Evolutionary conservation across 257 asterid species (phyloP), one percentile per base, ranked within the genome.

Genomic region (Nicotiana otophora): DNA sequence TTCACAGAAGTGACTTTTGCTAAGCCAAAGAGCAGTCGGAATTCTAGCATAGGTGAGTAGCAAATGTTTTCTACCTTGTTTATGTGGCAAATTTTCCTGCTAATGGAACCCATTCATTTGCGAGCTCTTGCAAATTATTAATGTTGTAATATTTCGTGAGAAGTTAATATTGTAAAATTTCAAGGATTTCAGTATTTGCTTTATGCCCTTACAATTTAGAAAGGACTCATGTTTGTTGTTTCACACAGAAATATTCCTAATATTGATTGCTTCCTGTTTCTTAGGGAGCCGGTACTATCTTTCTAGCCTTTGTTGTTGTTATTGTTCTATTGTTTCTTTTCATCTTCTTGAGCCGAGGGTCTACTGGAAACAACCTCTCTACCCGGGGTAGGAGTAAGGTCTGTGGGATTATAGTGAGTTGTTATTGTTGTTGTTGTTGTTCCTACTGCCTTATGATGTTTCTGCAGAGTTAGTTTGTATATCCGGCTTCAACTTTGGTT

Each of bases 21-120:
- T 15, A 96, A 96, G 89, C 98, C 99, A 26, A 94, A 96, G 91
- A 96, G 99, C 92, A 96, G 99, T 78, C 99, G 98, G 20, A 96
- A 94, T 87, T 96, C 98, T 81, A 96, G 98, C 89, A 96, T 96
- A 86, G 98, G 98, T 96, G 85, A 87, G 83, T 14, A 31, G 26
- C 76, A 8, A 34, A 42, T 58, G 20, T 78, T 69, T 63, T 51
- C 63, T 81, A n/a, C 30, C 23, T 34, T 77, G 48, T 79, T 53
- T 80, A 30, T 34, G 31, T 48, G 39, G 72, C 46, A 75, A 51
- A 51, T 8, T 36, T 34, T 58, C 64, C 42, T 63, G 34, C 64
- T 33, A 53, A 48, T 12, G 15, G 65, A 33, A 62, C 61, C 33
- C 12, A 55, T 72, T 34, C 36, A 16, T 75, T 75, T 51, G 28